Base-by-base conservation (phyloP, 139 green algal species). In the Coelastrella sp. region DNA sequence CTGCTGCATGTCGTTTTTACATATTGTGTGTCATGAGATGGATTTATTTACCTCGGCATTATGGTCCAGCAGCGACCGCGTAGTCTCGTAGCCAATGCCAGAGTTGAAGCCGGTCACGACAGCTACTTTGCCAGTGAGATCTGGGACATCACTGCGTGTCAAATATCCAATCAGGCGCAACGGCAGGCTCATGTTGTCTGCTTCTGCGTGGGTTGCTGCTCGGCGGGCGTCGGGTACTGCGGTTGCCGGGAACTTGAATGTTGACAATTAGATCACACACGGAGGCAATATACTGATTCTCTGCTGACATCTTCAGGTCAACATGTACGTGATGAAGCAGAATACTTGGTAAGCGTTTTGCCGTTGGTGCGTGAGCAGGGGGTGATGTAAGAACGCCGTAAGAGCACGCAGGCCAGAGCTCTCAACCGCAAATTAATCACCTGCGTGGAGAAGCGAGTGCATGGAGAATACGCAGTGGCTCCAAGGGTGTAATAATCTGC, bases 91-190 rank as follows among this genome's bases (percentile, higher is more conserved):
- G 4, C 85, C 85, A 25, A 90, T 90, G 73, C 85, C 85, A 24
- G 24, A 66, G 73, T 90, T 90, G 85, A 83, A 83, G 57, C 85
- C 85, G 20, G 63, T 84, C 20, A 90, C 24, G 20, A 90, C 85
- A 19, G 85, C 85, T 19, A 90, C 72, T 20, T 84, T 84, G 73
- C 85, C 85, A 56, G 22, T 78, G 5, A 78, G 85, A 61, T 90
- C 85, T 14, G 85, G 85, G 74, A 90, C 82, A 78, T 24, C 17
- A 7, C 35, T 61, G 49, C 85, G 83, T 19, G 83, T 88, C 63
- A 70, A 73, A 20, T 78, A 24, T 20, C 65, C 66, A 20, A 80
- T 12, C 3, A 88, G 65, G 1, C 19, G 49, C 17, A 65, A 58
- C 17, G 74, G 49, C 19, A 72, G 74, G 80, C 78, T 49, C 20